Evolutionary conservation across 1,284 basidiomycete species (phyloP).

Genomic region (Omphalotus olearius): DNA sequence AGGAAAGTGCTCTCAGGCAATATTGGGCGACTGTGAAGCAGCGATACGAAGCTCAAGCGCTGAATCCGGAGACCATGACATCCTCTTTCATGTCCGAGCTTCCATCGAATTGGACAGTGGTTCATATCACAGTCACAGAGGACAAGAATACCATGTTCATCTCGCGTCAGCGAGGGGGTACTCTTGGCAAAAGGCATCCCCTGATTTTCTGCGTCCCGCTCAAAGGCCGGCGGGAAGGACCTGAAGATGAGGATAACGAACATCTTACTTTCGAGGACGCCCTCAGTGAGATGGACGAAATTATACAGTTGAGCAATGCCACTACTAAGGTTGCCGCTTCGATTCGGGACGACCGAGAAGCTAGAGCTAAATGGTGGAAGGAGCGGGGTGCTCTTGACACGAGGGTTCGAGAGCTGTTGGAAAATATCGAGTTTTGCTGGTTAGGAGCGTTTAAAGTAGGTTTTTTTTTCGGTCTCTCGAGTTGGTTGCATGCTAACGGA

Average conservation of each 20-base stretch:
- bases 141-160: constrained; percentile 84
- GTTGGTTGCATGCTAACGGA: constrained; percentile 3
- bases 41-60: constrained; percentile 46
- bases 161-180: constrained; percentile 68
- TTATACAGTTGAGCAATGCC: constrained; percentile 76
- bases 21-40: constrained; percentile 61
- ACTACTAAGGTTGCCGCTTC: constrained; percentile 72
- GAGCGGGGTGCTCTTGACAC: constrained; percentile 73
- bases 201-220: constrained; percentile 88
- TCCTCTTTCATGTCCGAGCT: constrained; percentile 42
- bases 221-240: constrained; percentile 70
- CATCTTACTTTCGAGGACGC: constrained; percentile 77
- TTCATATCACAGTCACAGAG: constrained; percentile 80
- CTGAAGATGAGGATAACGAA: constrained; percentile 65
- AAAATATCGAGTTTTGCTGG: constrained; percentile 94
- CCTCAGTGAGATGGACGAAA: constrained; percentile 69
- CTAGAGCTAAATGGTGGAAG: constrained; percentile 81
- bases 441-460: constrained; percentile 93
- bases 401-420: constrained; percentile 72
- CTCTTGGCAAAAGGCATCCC: constrained; percentile 35
- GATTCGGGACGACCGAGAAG: constrained; percentile 65
- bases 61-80: constrained; percentile 36
- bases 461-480: constrained; percentile 4
- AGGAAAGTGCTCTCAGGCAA: constrained; percentile 33
- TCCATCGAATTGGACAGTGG: constrained; percentile 80